Evolutionary conservation across 75 land plant genomes (phyloP), one percentile per base, ranked within the genome.

Genomic region (Sequoiadendron giganteum): DNA sequence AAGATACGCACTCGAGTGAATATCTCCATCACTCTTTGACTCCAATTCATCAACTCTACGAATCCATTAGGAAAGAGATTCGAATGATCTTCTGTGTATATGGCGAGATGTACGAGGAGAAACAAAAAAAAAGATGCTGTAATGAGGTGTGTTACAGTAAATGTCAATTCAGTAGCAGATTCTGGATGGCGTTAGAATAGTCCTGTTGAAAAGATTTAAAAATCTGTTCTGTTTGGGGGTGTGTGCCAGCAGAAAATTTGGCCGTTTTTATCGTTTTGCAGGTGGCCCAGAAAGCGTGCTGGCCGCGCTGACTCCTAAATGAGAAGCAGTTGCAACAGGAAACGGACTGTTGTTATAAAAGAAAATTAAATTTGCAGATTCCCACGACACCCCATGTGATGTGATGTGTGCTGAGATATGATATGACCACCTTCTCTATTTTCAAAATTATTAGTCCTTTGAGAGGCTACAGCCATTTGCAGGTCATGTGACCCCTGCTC

Each of bases 321-420:
- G 38, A 73, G 77, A 73, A 34, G 38, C 77, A 73, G 34, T 34
- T 73, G 77, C 38, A 73, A 32, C 77, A 73, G 77, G 15, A 73
- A 32, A n/a, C 30, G 34, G 30, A 30, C 75, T 72, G 75, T 72
- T 72, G n/a, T 25, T 19, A 5, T 18, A 5, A 18, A 58, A 58
- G 21, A 18, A 58, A 58, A 18, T 65, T 7, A 21, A 19, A 21
- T 65, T 65, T 65, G 15, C 38, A 73, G 77, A 73, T 73, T 73
- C 77, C 77, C 77, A 32, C 77, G 77, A 73, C 77, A 73, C 38
- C 77, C 77, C 77, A 73, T 73, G 77, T 73, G 77, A 73, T 73
- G 34, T 73, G 77, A 73, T 73, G 34, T 72, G 75, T 5, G 38
- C 36, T 13, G 38, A 73, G 32, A 73, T 2, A 19, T 68, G 25